These are phyloP conservation scores for Ocimum tenuiflorum DNA, from an alignment of 257 asterid species.

Conservation along the genomic window DNA sequence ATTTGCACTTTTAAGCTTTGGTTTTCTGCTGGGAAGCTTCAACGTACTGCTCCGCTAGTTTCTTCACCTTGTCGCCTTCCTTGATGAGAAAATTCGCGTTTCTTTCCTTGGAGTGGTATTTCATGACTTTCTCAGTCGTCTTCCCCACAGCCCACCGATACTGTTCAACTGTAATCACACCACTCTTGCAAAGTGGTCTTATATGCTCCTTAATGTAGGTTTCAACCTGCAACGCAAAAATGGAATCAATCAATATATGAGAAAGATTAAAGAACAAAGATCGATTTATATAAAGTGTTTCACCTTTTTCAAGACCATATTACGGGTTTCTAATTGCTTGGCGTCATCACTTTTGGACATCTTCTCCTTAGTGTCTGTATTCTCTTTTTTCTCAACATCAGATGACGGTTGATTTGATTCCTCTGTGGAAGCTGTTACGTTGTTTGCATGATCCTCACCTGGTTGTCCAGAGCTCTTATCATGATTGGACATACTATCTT, in stretches of 20 bases:
- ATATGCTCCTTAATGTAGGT: constrained; percentile 91
- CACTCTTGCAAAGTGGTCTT: constrained; percentile 90
- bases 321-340: constrained; percentile 37
- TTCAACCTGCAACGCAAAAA: constrained; percentile 54
- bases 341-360: constrained; percentile 27
- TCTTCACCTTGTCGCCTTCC: constrained; percentile 96
- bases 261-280: neutral
- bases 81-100: constrained; percentile 87
- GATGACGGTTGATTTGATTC: constrained; percentile 32
- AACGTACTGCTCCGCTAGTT: constrained; percentile 78
- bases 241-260: neutral
- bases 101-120: constrained; percentile 74
- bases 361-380: constrained; percentile 31
- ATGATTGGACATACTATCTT: constrained; percentile 18
- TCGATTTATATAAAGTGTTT: neutral
- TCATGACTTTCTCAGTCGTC: constrained; percentile 94
- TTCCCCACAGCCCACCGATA: constrained; percentile 91
- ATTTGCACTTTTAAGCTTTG: constrained; percentile 9
- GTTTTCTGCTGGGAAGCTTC: constrained; percentile 66
- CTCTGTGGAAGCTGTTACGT: constrained; percentile 17
- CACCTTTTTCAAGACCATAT: constrained; percentile 39
- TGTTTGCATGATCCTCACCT: constrained; percentile 18
- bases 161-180: constrained; percentile 86
- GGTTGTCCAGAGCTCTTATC: constrained; percentile 27
- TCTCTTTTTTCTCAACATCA: constrained; percentile 27